These are phyloP conservation scores for Prunus campanulata DNA, from an alignment of 306 rosid genomes.

Conservation along the genomic window DNA sequence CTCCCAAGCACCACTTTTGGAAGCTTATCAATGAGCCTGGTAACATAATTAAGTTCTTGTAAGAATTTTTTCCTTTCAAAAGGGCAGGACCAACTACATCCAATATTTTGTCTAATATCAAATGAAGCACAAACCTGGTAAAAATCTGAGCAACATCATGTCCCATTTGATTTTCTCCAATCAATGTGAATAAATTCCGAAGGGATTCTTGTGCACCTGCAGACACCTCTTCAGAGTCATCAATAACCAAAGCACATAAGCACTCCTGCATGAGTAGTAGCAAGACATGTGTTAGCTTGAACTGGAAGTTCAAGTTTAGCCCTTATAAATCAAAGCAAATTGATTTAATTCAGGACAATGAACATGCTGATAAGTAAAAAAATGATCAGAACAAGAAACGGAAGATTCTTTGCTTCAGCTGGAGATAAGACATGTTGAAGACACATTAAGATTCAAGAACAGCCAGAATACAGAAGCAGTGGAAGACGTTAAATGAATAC, in stretches of 20 bases:
- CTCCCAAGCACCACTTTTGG: constrained; percentile 85
- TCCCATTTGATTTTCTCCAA: constrained; percentile 43
- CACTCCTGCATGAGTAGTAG: constrained; percentile 68
- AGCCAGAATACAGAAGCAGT: not conserved
- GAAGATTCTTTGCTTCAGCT: not conserved
- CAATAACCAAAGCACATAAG: constrained; percentile 71
- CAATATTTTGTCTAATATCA: constrained; percentile 12
- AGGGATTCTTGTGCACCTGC: constrained; percentile 71
- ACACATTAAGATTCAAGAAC: too few relatives aligned
- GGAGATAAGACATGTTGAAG: too few relatives aligned
- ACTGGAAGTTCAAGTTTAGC: constrained; percentile 22
- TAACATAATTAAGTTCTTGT: constrained; percentile 22
- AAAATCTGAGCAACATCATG: constrained; percentile 60
- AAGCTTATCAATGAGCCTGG: constrained; percentile 84
- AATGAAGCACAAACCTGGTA: constrained; percentile 52
- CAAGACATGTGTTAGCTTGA: constrained; percentile 14
- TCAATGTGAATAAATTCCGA: constrained; percentile 44
- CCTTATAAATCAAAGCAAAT: not conserved
- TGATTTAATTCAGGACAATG: not conserved
- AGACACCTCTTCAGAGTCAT: constrained; percentile 74
- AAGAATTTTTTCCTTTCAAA: not conserved
- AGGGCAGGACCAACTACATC: not conserved
- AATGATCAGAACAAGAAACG: not conserved
- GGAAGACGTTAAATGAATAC: not conserved
- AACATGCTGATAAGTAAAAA: not conserved